A percentile compares a stretch with the other conserved stretches of the same genome.
Conservation (phyloP, 345 rosid genomes). For the Kandelia obovata region DNA sequence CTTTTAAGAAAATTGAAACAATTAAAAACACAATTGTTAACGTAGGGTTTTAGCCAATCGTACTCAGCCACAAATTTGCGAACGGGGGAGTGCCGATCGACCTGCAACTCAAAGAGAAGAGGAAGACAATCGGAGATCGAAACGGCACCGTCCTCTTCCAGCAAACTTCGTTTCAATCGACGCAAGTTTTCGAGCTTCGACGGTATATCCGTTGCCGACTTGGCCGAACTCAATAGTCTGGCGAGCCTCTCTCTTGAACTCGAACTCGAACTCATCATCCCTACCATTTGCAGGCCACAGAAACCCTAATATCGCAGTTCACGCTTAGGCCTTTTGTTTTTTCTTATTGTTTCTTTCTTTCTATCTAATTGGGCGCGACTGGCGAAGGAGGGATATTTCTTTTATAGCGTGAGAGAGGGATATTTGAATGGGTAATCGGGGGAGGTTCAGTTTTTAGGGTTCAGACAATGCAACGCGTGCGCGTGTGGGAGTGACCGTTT, state of each 20-base stretch:
- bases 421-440: too few species aligned
- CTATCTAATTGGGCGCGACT: too few species aligned
- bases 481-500: too few species aligned
- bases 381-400: too few species aligned
- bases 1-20: background rate
- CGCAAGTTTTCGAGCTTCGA: constrained; percentile 67
- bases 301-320: constrained; percentile 5
- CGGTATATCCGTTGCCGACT: constrained; percentile 50
- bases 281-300: constrained; percentile 42
- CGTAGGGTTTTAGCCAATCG: constrained; percentile 18
- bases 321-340: too few species aligned
- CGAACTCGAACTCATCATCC: constrained; percentile 43
- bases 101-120: constrained; percentile 61
- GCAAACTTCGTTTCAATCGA: constrained; percentile 47
- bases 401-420: too few species aligned
- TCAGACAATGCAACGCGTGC: too few species aligned
- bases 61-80: constrained; percentile 78
- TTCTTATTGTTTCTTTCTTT: too few species aligned
- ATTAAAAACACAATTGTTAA: background rate
- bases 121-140: constrained; percentile 63
- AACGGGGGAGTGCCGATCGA: constrained; percentile 62
- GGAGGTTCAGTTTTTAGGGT: too few species aligned
- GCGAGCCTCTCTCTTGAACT: constrained; percentile 50
- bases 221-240: constrained; percentile 52
- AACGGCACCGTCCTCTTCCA: constrained; percentile 33